Evolutionary conservation across 1,284 basidiomycete genomes (phyloP).

Genomic region (Heterobasidion occidentale): DNA sequence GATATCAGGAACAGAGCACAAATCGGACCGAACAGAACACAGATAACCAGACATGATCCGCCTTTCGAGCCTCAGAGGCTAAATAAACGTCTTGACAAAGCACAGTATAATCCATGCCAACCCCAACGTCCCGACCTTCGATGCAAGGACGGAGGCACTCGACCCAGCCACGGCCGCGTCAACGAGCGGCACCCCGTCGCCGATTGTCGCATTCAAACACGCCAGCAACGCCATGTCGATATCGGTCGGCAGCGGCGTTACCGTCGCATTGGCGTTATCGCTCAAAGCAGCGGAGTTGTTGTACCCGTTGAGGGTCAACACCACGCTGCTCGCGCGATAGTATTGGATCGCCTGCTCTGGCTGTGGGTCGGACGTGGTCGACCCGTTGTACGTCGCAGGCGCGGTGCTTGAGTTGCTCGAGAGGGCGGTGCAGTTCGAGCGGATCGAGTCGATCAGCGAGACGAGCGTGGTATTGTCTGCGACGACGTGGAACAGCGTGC

Average conservation of each 20-base stretch:
- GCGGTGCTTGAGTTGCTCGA: constrained; percentile 3
- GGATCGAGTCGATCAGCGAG: constrained; percentile 14
- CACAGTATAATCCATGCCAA: background rate
- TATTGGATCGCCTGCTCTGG: constrained; percentile 32
- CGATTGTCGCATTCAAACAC: constrained; percentile 39
- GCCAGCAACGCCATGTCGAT: constrained; percentile 29
- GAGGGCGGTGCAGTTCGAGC: constrained; percentile 7
- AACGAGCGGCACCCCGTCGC: constrained; percentile 26
- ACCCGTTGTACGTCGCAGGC: constrained; percentile 4
- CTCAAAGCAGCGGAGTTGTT: constrained; percentile 28
- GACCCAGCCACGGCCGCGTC: constrained; percentile 14
- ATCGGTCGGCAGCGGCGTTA: constrained; percentile 29
- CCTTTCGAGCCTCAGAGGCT: too few species aligned
- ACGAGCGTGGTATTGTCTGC: constrained; percentile 18
- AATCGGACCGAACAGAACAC: too few species aligned
- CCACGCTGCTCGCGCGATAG: constrained; percentile 29
- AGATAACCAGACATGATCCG: too few species aligned
- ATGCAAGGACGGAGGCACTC: background rate
- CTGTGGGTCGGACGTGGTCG: constrained; percentile 4
- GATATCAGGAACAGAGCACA: too few species aligned
- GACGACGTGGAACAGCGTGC: constrained; percentile 14
- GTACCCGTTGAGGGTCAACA: constrained; percentile 35
- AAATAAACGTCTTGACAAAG: background rate
- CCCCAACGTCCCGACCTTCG: background rate
- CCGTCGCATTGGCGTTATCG: constrained; percentile 17